A percentile compares a stretch with the other conserved stretches of the same genome.
Conservation (phyloP, 2,329 filamentous ascomycete genomes). For the Xylaria sp. region DNA sequence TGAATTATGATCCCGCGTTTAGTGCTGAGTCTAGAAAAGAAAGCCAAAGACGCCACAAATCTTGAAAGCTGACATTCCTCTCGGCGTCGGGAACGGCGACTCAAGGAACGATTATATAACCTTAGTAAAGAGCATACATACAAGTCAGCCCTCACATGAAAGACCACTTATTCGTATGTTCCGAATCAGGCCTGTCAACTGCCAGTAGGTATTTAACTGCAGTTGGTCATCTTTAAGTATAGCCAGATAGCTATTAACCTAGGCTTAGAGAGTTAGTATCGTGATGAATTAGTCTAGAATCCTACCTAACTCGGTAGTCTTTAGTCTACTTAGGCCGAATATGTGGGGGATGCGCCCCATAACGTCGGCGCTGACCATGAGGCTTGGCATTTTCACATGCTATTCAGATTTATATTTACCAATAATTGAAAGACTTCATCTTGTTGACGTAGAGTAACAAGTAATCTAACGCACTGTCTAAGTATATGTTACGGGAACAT, state of each 20-base stretch:
- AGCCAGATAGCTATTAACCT: neutral
- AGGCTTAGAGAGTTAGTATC: neutral
- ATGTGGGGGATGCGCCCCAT: conserved; percentile 18
- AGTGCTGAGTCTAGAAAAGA: conserved; percentile 3
- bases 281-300: neutral
- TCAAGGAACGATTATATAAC: neutral
- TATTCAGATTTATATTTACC: neutral
- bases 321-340: neutral
- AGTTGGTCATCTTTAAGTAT: neutral
- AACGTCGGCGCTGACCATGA: conserved; percentile 10
- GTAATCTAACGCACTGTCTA: neutral
- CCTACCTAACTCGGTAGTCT: neutral
- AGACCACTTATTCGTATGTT: neutral
- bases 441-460: neutral
- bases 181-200: neutral
- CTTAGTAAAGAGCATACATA: neutral
- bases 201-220: neutral
- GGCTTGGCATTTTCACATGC: conserved; percentile 47
- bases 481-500: neutral
- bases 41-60: neutral
- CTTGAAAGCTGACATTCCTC: neutral
- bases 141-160: neutral
- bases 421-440: too few relatives aligned
- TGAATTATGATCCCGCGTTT: neutral
- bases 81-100: too few relatives aligned